Percentiles rank a stretch among this genome's conserved stretches.
Conservation (phyloP, 768 basidiomycete genomes). For the Lactarius akahatsu region DNA sequence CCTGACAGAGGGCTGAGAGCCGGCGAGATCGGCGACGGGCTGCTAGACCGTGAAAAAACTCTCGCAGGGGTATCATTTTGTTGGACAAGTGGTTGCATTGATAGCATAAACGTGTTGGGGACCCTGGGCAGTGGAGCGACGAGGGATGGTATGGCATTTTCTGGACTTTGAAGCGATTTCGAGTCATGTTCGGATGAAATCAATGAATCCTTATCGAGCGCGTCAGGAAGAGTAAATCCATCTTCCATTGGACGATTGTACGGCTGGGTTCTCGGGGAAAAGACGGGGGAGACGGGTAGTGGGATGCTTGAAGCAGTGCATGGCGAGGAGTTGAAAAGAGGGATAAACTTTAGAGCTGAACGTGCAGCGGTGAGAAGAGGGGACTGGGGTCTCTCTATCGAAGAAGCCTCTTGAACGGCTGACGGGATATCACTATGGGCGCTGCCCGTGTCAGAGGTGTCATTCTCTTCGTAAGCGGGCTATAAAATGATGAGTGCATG, state of each 20-base stretch:
- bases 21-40: conserved; percentile 12
- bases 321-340: conserved; percentile 9
- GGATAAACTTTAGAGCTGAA: background rate
- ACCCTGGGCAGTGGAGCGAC: conserved; percentile 7
- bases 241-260: conserved; percentile 1
- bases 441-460: background rate
- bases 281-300: conserved; percentile 7
- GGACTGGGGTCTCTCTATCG: conserved; percentile 2
- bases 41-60: conserved; percentile 7
- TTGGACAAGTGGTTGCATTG: conserved; percentile 10
- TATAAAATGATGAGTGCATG: conserved; percentile 4
- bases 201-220: conserved; percentile 2
- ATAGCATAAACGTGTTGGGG: background rate
- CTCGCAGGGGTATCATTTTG: background rate
- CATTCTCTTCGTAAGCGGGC: conserved; percentile 11
- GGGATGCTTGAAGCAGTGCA: conserved; percentile 10
- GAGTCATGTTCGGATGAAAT: conserved; percentile 4
- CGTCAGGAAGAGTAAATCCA: background rate
- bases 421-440: background rate
- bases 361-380: background rate
- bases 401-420: conserved; percentile 6
- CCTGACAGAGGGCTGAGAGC: conserved; percentile 7
- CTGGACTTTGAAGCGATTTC: background rate
- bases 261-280: background rate
- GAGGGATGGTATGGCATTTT: background rate